Base-by-base conservation (phyloP, 192 early-diverging fungal species). In the Dimargaris xerosporica region DNA sequence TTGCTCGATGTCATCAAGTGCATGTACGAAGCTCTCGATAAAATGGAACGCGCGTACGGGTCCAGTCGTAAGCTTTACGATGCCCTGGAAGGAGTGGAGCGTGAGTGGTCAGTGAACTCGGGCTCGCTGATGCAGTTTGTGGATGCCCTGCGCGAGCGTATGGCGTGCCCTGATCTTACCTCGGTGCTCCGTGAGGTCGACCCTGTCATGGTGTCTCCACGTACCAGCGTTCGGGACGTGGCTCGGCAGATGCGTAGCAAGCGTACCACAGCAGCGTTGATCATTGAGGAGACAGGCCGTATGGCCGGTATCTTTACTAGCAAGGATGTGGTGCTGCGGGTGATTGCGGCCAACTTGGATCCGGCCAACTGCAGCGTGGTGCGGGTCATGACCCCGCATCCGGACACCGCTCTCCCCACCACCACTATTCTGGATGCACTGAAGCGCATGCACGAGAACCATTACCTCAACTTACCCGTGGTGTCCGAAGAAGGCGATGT, bases 301-400 rank as follows among this genome's bases (percentile, higher is more conserved):
- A 78, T 96, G 52, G 83, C 87, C 12, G 93, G 93, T 62, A 96
- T 96, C 62, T 93, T 96, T 70, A 96, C 93, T 21, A 88, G 85
- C 71, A 91, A 88, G 68, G 89, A 91, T 70, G 80, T 91, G 56
- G 89, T 91, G 44, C 80, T 92, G 53, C 83, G 90, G 61, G 90
- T 92, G 23, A 86, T 92, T 65, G 90, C 90, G 39, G 89, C 88
- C 64, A 82, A 87, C 19, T 73, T 96, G 54, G 86, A 91, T 67
- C 91, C 96, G 63, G 77, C 77, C 54, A 90, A 83, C 29, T 95
- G 92, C 67, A 85, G 86, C 50, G 94, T 99, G 44, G 89, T 95
- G 28, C 86, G 93, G 66, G 96, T 99, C 16, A 99, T 99, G 96
- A 91, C 90, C 10, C 90, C 90, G 58, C 84, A 91, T 61, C 90